Conservation (phyloP, 345 rosid species). For the Gossypium herbaceum region DNA sequence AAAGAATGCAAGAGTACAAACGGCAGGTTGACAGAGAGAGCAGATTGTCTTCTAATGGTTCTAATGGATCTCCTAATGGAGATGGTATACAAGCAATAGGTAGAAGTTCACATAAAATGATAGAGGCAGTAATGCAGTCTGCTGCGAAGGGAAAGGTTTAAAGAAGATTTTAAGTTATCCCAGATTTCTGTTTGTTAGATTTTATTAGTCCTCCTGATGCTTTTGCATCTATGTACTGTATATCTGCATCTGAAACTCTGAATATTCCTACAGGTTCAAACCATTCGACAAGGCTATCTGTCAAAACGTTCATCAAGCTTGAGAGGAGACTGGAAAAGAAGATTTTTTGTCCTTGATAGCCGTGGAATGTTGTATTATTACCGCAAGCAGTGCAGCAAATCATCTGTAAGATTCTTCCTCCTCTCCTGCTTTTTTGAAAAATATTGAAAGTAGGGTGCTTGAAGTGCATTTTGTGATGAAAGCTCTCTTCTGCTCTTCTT, state of each 20-base stretch:
- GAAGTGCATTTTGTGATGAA: constrained; percentile 8
- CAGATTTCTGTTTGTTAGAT: constrained; percentile 11
- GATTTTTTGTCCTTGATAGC: constrained; percentile 99
- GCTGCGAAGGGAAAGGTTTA: constrained; percentile 94
- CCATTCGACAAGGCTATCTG: constrained; percentile 96
- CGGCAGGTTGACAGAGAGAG: constrained; percentile 96
- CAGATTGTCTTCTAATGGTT: constrained; percentile 74
- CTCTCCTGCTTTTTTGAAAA: not conserved
- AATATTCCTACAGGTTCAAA: constrained; percentile 67
- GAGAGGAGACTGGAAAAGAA: constrained; percentile 99
- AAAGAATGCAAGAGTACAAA: constrained; percentile 95
- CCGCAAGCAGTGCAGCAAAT: constrained; percentile 80
- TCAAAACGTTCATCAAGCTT: constrained; percentile 93
- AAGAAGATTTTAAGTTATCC: constrained; percentile 15
- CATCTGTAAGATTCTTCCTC: constrained; percentile 65
- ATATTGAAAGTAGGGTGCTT: constrained; percentile 5
- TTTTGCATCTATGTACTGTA: not conserved
- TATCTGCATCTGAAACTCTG: constrained; percentile 13
- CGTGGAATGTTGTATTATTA: constrained; percentile 98
- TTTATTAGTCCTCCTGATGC: constrained; percentile 4
- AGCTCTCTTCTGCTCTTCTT: not conserved
- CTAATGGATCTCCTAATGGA: constrained; percentile 92
- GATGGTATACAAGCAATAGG: constrained; percentile 94
- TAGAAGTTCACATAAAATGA: constrained; percentile 98
- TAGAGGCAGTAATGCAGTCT: constrained; percentile 98